Evolutionary conservation across 2,329 filamentous ascomycete species (phyloP), one percentile per base, ranked within the genome.

Genomic region (Exophiala lecanii-corni): DNA sequence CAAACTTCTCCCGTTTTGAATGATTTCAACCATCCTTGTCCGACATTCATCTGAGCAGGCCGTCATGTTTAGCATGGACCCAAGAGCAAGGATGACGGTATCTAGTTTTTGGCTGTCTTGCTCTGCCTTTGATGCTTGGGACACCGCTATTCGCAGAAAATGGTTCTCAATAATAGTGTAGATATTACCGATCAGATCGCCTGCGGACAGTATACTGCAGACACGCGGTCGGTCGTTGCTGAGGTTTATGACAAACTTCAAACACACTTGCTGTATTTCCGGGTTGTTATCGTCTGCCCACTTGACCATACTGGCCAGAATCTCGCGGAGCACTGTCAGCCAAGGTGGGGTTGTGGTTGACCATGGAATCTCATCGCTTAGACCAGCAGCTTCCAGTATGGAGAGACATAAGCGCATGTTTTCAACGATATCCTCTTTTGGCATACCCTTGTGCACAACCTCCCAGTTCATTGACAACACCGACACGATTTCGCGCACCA

Each of bases 31-130:
- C 62, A 75, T 58, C 63, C 69, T 49, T 57, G 67, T 62, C 40
- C 82, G 73, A 9, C 84, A 82, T 16, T 71, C 62, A 12, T 79
- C 70, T 57, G 81, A 88, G 59, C 87, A 82, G 61, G 95, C 89
- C 6, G 86, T 78, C 41, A 96, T 76, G 57, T 96, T 96, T 62
- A 94, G 94, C 64, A 91, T 77, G 16, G 87, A 79, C 1, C 88
- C 89, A 28, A 95, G 70, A 39, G 86, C 76, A 31, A 96, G 73
- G 36, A 95, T 77, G 10, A 95, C 72, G 36, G 79, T 75, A 53
- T 94, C 84, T 40, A 89, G 69, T 7, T 84, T 65, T 6, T 70
- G 69, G 38, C 73, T 72, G n/a, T 77, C 71, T 20, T 47, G 31
- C 9, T 43, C 40, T 18, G 47, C 21, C 20, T 67, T 63, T 4